phyloP scores from a whole-genome alignment of 768 basidiomycete genomes.

The Leccinum fibrillosum region DNA sequence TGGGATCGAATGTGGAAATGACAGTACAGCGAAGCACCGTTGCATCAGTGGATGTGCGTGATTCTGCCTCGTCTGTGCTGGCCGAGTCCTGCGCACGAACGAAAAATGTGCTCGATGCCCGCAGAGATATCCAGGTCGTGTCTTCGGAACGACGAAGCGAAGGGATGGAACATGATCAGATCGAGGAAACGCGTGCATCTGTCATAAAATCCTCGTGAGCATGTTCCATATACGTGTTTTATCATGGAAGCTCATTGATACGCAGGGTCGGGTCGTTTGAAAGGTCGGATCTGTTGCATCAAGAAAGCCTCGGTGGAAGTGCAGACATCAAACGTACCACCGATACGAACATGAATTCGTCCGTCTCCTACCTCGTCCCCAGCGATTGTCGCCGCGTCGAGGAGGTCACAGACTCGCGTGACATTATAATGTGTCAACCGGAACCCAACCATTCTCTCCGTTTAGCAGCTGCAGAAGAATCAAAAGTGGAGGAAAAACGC shows the following conservation, averaged over 20 bases:
- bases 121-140: not conserved
- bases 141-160: not conserved
- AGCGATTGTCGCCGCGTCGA: not conserved
- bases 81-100: not conserved
- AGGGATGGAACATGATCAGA: not conserved
- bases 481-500: not conserved
- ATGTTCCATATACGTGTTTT: not conserved
- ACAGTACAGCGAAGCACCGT: not conserved
- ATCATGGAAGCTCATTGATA: not conserved
- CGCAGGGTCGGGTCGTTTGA: not conserved
- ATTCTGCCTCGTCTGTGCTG: not conserved
- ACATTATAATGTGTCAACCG: not conserved
- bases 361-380: not conserved
- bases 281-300: not conserved
- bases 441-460: not conserved
- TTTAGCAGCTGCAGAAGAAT: not conserved
- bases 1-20: not conserved
- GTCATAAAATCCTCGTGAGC: slow-evolving; percentile 2
- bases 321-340: not conserved
- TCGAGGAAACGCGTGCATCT: not conserved
- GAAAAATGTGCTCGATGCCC: not conserved
- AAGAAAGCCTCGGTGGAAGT: not conserved
- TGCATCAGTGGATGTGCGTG: not conserved
- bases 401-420: not conserved
- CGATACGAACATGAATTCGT: not conserved